Conservation (phyloP, 495 filamentous ascomycete genomes). For the Neurospora sp. region DNA sequence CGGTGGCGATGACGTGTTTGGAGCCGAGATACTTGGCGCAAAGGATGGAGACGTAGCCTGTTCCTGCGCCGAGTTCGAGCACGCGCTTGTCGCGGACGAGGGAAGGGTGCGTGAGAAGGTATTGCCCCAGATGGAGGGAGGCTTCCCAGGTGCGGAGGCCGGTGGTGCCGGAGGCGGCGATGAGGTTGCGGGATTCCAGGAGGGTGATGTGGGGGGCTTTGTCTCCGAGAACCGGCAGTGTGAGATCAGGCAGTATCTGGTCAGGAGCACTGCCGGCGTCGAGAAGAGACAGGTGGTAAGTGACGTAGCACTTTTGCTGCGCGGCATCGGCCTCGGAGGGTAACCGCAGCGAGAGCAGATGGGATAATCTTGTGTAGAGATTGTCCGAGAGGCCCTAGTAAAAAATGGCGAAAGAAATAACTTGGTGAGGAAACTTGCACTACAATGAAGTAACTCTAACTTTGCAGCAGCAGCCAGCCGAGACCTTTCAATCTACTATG, state of each 20-base stretch:
- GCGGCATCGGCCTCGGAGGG: constrained; percentile 49
- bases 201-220: constrained; percentile 36
- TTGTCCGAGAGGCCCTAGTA: constrained; percentile 64
- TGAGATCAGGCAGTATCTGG: not conserved
- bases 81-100: constrained; percentile 48
- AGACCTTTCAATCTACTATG: not conserved
- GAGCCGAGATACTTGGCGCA: constrained; percentile 66
- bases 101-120: constrained; percentile 37
- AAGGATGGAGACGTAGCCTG: constrained; percentile 74
- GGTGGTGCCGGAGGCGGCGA: constrained; percentile 69
- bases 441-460: not conserved
- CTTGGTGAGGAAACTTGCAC: constrained; percentile 7
- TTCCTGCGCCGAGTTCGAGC: constrained; percentile 84
- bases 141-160: constrained; percentile 93
- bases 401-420: not conserved
- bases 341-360: constrained; percentile 47
- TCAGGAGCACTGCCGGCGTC: not conserved
- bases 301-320: constrained; percentile 69
- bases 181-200: constrained; percentile 62
- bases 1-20: constrained; percentile 58
- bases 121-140: constrained; percentile 72
- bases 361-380: constrained; percentile 51
- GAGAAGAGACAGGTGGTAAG: constrained; percentile 48
- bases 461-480: not conserved
- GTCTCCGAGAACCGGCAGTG: not conserved